Evolutionary conservation across 495 filamentous ascomycete species (phyloP).

Genomic region (Penicilliopsis zonata): DNA sequence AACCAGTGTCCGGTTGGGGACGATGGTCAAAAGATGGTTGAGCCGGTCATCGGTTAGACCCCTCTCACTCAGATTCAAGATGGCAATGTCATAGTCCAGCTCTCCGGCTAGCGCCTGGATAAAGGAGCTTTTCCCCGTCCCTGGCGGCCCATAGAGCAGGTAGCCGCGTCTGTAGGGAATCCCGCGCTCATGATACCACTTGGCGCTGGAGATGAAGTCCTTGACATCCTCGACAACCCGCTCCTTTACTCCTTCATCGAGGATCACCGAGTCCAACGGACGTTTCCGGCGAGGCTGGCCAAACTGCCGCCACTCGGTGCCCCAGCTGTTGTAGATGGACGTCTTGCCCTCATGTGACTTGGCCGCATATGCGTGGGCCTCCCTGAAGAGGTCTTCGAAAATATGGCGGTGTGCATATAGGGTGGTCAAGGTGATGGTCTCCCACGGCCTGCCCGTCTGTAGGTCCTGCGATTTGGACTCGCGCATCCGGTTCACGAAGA

Average conservation of each 20-base stretch:
- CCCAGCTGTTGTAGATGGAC: constrained; percentile 72
- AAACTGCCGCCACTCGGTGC: constrained; percentile 73
- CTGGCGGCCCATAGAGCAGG: constrained; percentile 85
- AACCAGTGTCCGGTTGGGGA: constrained; percentile 75
- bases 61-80: constrained; percentile 85
- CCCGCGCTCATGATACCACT: constrained; percentile 90
- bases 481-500: constrained; percentile 75
- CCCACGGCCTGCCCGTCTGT: constrained; percentile 78
- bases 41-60: constrained; percentile 89
- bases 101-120: constrained; percentile 90
- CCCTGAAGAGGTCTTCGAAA: constrained; percentile 72
- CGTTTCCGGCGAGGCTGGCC: constrained; percentile 81
- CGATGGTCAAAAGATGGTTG: constrained; percentile 75
- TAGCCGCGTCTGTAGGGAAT: constrained; percentile 94
- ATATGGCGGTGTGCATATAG: constrained; percentile 77
- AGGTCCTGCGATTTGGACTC: constrained; percentile 57
- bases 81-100: constrained; percentile 86
- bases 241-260: constrained; percentile 79
- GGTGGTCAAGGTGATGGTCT: constrained; percentile 86
- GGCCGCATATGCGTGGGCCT: constrained; percentile 68
- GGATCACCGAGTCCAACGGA: constrained; percentile 74
- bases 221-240: constrained; percentile 71
- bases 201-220: constrained; percentile 64
- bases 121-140: constrained; percentile 92
- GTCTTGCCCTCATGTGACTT: constrained; percentile 86